Evolutionary conservation across 2,329 filamentous ascomycete genomes (phyloP).

Genomic region (Fusarium domesticum): DNA sequence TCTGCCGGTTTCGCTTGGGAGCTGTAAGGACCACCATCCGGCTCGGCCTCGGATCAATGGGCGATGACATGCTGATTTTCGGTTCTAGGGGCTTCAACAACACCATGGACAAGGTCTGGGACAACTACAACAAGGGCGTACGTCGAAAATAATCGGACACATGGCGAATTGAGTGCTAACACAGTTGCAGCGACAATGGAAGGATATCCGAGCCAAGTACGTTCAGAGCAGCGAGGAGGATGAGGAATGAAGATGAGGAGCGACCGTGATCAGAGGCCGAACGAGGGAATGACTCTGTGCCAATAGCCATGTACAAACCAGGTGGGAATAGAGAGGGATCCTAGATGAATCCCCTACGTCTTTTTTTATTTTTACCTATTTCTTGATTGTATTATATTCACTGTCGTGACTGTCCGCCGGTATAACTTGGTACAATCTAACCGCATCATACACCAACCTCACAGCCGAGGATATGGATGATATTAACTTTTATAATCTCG

Average conservation of each 20-base stretch:
- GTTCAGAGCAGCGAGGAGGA: conserved; percentile 62
- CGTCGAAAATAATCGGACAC: conserved; percentile 37
- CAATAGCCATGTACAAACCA: conserved; percentile 36
- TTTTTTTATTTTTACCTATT: background rate
- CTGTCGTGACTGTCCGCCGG: background rate
- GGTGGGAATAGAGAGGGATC: conserved; percentile 29
- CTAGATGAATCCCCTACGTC: conserved; percentile 11
- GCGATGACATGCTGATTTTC: conserved; percentile 32
- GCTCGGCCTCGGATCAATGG: conserved; percentile 16
- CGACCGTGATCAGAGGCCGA: conserved; percentile 14
- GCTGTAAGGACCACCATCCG: conserved; percentile 62
- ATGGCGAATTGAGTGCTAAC: conserved; percentile 27
- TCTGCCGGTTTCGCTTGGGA: conserved; percentile 85
- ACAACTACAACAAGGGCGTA: conserved; percentile 88
- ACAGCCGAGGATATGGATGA: too few species aligned
- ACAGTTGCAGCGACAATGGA: conserved; percentile 84
- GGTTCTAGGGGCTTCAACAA: conserved; percentile 73
- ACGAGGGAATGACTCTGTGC: conserved; percentile 24
- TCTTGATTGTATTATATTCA: background rate
- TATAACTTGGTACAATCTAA: background rate
- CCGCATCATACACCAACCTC: background rate
- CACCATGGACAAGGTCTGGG: conserved; percentile 82
- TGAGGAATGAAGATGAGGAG: conserved; percentile 21
- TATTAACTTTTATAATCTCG: too few species aligned
- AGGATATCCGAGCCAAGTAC: conserved; percentile 94